phyloP scores from a whole-genome alignment of 495 filamentous ascomycete species.

The Podospora sp. region DNA sequence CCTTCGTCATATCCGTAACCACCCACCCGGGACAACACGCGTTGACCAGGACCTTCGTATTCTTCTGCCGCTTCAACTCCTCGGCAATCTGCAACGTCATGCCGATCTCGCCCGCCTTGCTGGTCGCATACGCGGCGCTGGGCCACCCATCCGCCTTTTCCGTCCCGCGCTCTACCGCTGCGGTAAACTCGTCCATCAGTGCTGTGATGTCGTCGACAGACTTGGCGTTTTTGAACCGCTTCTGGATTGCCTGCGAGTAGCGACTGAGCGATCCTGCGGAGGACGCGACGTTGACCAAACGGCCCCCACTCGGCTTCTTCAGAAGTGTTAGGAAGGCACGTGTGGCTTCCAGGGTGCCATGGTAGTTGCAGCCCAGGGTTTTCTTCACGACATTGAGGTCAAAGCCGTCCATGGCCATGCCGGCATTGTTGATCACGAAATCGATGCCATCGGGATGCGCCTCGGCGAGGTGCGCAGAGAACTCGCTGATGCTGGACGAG shows the following conservation, averaged over 20 bases:
- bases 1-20: constrained; percentile 56
- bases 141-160: constrained; percentile 33
- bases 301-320: background rate
- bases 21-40: constrained; percentile 57
- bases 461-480: background rate
- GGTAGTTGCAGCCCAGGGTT: constrained; percentile 40
- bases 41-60: constrained; percentile 46
- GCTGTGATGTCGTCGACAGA: constrained; percentile 10
- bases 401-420: constrained; percentile 40
- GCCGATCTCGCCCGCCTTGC: constrained; percentile 14
- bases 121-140: constrained; percentile 43
- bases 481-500: background rate
- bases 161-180: constrained; percentile 1
- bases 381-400: constrained; percentile 50
- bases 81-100: constrained; percentile 9
- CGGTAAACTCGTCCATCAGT: constrained; percentile 15
- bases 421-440: constrained; percentile 20
- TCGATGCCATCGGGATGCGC: constrained; percentile 17
- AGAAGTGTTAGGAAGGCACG: constrained; percentile 14
- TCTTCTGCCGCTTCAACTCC: constrained; percentile 3
- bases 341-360: constrained; percentile 9
- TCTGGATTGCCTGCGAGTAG: constrained; percentile 4
- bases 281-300: constrained; percentile 13
- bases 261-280: background rate
- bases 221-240: background rate